Evolutionary conservation across 345 rosid genomes (phyloP).

Genomic region (Rhodamnia argentea): DNA sequence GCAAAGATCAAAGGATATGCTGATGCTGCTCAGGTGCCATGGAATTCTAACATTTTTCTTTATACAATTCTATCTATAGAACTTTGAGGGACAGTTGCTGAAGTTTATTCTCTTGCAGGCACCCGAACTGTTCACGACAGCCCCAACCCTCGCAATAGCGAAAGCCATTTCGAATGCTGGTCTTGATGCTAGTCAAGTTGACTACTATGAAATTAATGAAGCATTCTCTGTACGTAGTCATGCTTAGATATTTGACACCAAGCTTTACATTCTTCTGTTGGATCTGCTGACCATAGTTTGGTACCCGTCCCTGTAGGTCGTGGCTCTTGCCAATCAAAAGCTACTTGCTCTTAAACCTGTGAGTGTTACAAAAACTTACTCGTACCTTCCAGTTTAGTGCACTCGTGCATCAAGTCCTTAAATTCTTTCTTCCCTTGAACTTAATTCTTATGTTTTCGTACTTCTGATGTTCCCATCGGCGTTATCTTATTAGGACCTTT

Average conservation of each 20-base stretch:
- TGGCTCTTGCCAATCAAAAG: slow-evolving; percentile 77
- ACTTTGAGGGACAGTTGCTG: neutral
- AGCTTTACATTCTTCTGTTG: neutral
- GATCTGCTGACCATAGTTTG: neutral
- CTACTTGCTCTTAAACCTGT: slow-evolving; percentile 73
- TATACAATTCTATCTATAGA: neutral
- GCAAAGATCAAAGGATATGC: slow-evolving; percentile 80
- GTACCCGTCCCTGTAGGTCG: slow-evolving; percentile 44
- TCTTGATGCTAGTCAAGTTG: slow-evolving; percentile 70
- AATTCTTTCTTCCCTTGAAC: neutral
- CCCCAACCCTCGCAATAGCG: slow-evolving; percentile 90
- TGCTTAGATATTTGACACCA: neutral
- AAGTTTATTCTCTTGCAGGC: slow-evolving; percentile 35
- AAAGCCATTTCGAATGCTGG: slow-evolving; percentile 85
- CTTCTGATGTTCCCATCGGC: neutral
- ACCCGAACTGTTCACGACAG: slow-evolving; percentile 77
- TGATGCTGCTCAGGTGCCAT: slow-evolving; percentile 84
- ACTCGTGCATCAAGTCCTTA: neutral
- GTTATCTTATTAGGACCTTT: neutral
- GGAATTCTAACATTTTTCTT: neutral
- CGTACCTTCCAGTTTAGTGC: neutral
- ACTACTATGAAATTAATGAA: slow-evolving; percentile 91
- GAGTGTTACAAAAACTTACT: slow-evolving; percentile 18
- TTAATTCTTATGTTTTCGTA: neutral
- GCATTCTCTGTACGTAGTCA: slow-evolving; percentile 68